Percentiles rank a stretch among this genome's conserved stretches.
Evolutionary conservation across 1,139 yeast genomes (phyloP).

Genomic region (Sporopachydermia cereana): DNA sequence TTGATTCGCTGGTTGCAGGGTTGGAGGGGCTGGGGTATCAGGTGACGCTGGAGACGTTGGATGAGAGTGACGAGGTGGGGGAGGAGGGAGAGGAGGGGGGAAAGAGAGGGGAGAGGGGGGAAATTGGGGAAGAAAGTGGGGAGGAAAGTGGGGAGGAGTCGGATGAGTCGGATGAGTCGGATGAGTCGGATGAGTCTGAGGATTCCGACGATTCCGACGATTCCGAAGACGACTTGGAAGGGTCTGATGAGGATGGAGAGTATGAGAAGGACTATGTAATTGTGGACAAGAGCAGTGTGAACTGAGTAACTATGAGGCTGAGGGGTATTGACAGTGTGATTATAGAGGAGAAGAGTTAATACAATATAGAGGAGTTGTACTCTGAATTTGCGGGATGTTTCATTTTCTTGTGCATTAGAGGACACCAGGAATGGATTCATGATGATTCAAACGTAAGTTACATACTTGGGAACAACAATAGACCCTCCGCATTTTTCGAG

Average conservation of each 20-base stretch:
- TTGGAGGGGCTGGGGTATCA: slow-evolving; percentile 47
- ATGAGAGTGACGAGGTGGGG: slow-evolving; percentile 22
- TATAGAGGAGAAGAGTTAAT: too few relatives aligned
- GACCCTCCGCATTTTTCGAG: too few relatives aligned
- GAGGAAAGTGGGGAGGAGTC: slow-evolving; percentile 8
- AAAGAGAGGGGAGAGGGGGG: slow-evolving; percentile 16
- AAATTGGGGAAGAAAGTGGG: slow-evolving; percentile 10
- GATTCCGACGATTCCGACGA: slow-evolving; percentile 5
- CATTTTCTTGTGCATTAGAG: too few relatives aligned
- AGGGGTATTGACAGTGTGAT: neutral
- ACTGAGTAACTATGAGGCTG: neutral
- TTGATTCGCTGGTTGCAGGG: slow-evolving; percentile 34
- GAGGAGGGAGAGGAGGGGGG: slow-evolving; percentile 22
- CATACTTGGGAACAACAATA: too few relatives aligned
- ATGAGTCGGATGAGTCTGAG: neutral
- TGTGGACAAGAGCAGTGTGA: neutral
- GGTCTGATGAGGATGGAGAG: slow-evolving; percentile 5
- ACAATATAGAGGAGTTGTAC: too few relatives aligned
- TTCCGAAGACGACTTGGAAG: slow-evolving; percentile 6
- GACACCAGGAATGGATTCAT: too few relatives aligned
- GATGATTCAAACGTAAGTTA: too few relatives aligned
- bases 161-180: slow-evolving; percentile 6
- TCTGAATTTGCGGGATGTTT: too few relatives aligned
- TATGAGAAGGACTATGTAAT: slow-evolving; percentile 8
- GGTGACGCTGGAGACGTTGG: slow-evolving; percentile 45